A percentile compares a stretch with the other conserved stretches of the same genome.
Evolutionary conservation across 345 rosid species (phyloP).

Genomic region (Eucalyptus cladocalyx): DNA sequence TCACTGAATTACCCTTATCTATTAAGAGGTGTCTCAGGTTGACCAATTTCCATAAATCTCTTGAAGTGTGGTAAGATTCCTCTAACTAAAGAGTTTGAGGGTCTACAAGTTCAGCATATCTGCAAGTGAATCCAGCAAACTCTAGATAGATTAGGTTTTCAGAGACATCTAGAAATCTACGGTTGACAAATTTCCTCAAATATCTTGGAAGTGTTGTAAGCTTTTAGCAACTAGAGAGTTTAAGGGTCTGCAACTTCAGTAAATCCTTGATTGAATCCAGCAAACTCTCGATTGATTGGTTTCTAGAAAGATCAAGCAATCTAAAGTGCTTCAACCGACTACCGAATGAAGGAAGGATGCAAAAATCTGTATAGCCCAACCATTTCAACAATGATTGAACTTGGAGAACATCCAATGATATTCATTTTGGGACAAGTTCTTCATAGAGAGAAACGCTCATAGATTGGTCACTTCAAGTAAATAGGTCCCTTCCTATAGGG

Average conservation of each 20-base stretch:
- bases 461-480: not conserved
- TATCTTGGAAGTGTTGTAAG: not conserved
- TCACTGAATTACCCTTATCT: rapidly evolving
- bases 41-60: not conserved
- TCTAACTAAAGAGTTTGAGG: rapidly evolving
- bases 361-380: rapidly evolving
- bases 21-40: not conserved
- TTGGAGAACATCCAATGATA: not conserved
- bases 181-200: not conserved
- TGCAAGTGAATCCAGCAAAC: rapidly evolving
- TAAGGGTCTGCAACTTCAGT: not conserved
- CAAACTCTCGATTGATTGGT: not conserved
- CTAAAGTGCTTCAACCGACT: not conserved
- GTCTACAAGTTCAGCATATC: not conserved
- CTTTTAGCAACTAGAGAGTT: not conserved
- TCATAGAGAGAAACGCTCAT: not conserved
- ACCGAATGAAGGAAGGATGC: not conserved
- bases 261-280: not conserved
- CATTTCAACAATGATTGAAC: not conserved
- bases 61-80: not conserved
- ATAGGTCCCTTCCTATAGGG: not conserved
- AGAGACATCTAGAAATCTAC: not conserved
- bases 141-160: not conserved
- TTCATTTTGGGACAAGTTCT: not conserved
- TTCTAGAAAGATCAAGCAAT: not conserved